A percentile compares a stretch with the other conserved stretches of the same genome.
phyloP scores from a whole-genome alignment of 139 green algal species.

The Tetradesmus obliquus region DNA sequence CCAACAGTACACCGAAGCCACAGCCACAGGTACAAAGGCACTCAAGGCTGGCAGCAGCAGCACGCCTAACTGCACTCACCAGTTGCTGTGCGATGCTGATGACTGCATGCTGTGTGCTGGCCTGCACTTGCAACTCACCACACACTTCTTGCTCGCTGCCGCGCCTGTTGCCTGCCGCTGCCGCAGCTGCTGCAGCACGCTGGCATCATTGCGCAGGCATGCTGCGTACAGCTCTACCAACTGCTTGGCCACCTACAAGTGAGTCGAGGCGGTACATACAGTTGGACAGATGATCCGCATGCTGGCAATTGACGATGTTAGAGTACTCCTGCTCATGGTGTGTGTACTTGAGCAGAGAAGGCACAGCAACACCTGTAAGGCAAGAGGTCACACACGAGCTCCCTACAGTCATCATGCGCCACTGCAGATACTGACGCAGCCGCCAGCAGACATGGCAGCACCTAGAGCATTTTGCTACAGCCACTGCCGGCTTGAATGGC shows the following conservation, averaged over 20 bases:
- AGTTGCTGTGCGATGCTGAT: not conserved
- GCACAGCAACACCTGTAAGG: not conserved
- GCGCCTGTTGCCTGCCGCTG: conserved; percentile 36
- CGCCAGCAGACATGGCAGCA: not conserved
- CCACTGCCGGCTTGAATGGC: not conserved
- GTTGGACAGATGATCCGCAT: too few species aligned
- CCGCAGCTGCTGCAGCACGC: conserved; percentile 57
- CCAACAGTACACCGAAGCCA: too few species aligned
- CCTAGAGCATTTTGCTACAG: not conserved
- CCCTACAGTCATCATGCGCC: not conserved
- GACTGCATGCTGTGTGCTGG: not conserved
- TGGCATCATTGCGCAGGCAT: conserved; percentile 52
- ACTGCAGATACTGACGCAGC: not conserved
- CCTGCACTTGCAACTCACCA: conserved; percentile 52
- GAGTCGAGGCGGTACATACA: not conserved
- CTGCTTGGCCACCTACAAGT: conserved; percentile 62
- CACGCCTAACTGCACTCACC: too few species aligned
- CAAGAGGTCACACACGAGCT: not conserved
- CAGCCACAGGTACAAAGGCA: not conserved
- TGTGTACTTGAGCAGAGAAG: not conserved
- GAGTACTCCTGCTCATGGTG: not conserved
- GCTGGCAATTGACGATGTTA: not conserved
- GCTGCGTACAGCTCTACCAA: conserved; percentile 69
- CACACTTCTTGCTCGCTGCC: conserved; percentile 57
- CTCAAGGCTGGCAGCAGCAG: not conserved